Evolutionary conservation across 1,284 basidiomycete species (phyloP).

Genomic region (Sporisorium sorghi): DNA sequence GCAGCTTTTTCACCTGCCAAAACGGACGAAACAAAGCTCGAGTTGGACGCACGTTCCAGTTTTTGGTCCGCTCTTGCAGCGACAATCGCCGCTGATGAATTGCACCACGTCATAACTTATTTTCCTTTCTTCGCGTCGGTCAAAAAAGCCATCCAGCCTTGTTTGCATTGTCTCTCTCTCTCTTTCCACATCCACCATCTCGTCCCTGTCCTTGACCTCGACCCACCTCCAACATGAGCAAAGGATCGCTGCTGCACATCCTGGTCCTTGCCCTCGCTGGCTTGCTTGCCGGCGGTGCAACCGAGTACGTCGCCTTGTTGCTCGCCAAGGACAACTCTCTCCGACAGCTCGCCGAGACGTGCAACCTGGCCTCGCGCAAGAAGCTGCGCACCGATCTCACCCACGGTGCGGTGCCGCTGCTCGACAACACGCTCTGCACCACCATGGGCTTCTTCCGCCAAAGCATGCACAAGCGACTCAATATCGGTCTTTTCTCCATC

Average conservation of each 20-base stretch:
- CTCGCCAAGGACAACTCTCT: conserved; percentile 25
- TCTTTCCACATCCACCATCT: neutral
- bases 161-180: neutral
- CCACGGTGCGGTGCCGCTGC: conserved; percentile 22
- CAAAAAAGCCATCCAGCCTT: neutral
- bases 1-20: neutral
- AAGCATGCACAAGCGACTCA: conserved; percentile 34
- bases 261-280: conserved; percentile 32
- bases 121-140: neutral
- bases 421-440: conserved; percentile 50
- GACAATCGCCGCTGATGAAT: neutral
- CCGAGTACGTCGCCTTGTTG: conserved; percentile 25
- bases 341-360: conserved; percentile 16
- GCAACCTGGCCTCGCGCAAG: conserved; percentile 37
- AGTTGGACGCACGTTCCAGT: conserved; percentile 40
- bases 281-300: conserved; percentile 30
- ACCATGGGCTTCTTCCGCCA: conserved; percentile 43
- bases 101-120: neutral
- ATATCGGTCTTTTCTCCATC: conserved; percentile 40
- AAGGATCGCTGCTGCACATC: conserved; percentile 38
- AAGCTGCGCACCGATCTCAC: conserved; percentile 44
- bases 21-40: conserved; percentile 41
- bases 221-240: conserved; percentile 23
- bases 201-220: too few relatives aligned
- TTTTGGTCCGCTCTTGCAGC: neutral